Evolutionary conservation across 345 rosid genomes (phyloP), one percentile per base, ranked within the genome.

Genomic region (Eucalyptus marginata): DNA sequence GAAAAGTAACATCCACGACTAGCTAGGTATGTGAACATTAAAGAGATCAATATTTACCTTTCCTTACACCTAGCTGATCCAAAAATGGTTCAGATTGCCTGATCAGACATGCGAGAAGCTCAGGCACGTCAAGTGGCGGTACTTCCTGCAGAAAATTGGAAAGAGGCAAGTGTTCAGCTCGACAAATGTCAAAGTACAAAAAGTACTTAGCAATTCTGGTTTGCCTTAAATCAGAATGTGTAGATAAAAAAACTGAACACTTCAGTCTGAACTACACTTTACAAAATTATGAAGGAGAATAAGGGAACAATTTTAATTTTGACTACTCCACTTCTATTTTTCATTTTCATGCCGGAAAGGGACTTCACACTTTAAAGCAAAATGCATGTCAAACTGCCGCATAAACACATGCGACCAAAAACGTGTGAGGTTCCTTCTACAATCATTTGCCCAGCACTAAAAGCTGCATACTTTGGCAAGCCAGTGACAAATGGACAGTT

Each of bases 11-110:
- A 4, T n/a, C 79, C 51, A 76, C 16, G 2, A 52, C 36, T 29
- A 59, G 31, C n/a, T 33, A 68, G 40, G 10, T 13, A 13, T 49
- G 40, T 86, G 62, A 31, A 86, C 27, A 49, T 31, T 15, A n/a
- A 52, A 49, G 66, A 52, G 66, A 86, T 25, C 46, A 50, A 86
- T 56, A 87, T 93, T 93, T 92, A 90, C 99, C 99, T 92, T 90
- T 95, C 91, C 95, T 93, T 52, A 97, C 94, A 79, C 99, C 99
- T 89, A 98, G 93, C 89, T 98, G 99, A 93, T 98, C 99, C 91
- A 98, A 91, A 94, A 97, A 94, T 16, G 98, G 98, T 88, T 91
- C 98, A 56, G 99, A 97, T 88, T 97, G 99, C 89, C 97, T 94
- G 90, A 97, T 98, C 93, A 97, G 94, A 93, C 91, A 93, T 87